Evolutionary conservation across 441 rosid species (phyloP), one percentile per base, ranked within the genome.

Genomic region (Erodium moschatum): DNA sequence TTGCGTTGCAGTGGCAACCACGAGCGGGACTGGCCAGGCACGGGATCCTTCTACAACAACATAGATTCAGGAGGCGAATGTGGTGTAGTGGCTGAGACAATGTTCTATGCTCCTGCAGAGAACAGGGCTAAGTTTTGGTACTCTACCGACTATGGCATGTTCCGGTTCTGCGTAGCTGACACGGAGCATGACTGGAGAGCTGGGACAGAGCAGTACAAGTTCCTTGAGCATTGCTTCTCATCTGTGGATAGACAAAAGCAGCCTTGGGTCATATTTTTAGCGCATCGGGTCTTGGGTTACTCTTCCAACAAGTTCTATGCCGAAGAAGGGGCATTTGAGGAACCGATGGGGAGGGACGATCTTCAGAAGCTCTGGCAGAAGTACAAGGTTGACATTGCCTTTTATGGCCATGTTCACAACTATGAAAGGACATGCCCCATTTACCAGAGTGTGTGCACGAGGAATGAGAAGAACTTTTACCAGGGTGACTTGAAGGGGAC

Each of bases 51-150:
- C 80, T 93, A 87, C 64, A 80, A 76, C 65, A 74, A 75, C 10
- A 68, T 42, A 38, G 97, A 93, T 81, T 91, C 98, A 21, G 95
- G 95, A 40, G 98, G 98, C 44, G 97, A 93, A 78, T 93, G 97
- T 60, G 97, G 97, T 60, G 98, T 93, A 69, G 86, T 68, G 18
- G 89, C 97, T 33, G 91, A 90, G 86, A 90, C 89, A 64, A 88
- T 88, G 88, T 93, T 85, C 77, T 89, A 83, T 72, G 86, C 85
- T 75, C 97, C 97, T 54, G 91, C 97, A 1, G 91, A 89, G 76
- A 91, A 93, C 85, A 78, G 81, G 76, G 97, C 97, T 16, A 93
- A 93, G 72, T 93, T 86, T 74, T 93, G 97, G 98, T 92, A 92
- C 77, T 66, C 81, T 15, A 77, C 96, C 18, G 92, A 93, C 74